Base-by-base conservation (phyloP, 2,329 filamentous ascomycete genomes). In the Balansia obtecta region DNA sequence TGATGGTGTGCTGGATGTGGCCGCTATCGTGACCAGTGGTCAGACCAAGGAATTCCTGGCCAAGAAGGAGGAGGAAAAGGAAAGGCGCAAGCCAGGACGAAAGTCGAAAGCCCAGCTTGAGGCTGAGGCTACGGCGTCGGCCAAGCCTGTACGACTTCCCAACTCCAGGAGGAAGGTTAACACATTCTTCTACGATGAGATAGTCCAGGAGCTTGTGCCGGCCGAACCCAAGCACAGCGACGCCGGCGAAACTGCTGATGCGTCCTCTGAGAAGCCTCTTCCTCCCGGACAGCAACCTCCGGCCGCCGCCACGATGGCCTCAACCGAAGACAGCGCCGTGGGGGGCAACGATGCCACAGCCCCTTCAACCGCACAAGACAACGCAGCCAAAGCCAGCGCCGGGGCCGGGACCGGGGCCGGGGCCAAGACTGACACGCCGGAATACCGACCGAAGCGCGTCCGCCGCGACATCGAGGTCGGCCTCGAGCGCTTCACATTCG, bases 1-100 rank as follows among this genome's bases (percentile, higher is more conserved):
- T 1, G 86, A 91, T 52, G 87, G 87, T 22, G 85, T 90, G 9
- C 71, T 93, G 3, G 86, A 93, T 57, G 86, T 93, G 45, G 88
- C 87, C n/a, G 85, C 78, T 56, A 90, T 93, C 56, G 86, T 93
- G 37, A 85, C 85, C 1, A 85, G 82, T 57, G 87, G 87, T 33
- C 86, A 88, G 64, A 88, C 88, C 57, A 80, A 82, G 57, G 87
- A 93, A 59, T 91, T 89, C 58, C 70, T 93, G 6, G 87, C 86
- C 10, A 86, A 87, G 68, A 88, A 87, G 64, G 86, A 91, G 61
- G 85, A 82, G 62, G 85, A 90, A 61, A 90, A 87, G 73, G 82
- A 85, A 53, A 83, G 80, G 65, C 80, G 76, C 57, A 85, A 84
- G 60, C 74, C 75, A 41, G 74, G 71, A 10, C 59, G 68, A 32